Conservation (phyloP, 1,284 basidiomycete genomes). For the Cutaneotrichosporon sp. region DNA sequence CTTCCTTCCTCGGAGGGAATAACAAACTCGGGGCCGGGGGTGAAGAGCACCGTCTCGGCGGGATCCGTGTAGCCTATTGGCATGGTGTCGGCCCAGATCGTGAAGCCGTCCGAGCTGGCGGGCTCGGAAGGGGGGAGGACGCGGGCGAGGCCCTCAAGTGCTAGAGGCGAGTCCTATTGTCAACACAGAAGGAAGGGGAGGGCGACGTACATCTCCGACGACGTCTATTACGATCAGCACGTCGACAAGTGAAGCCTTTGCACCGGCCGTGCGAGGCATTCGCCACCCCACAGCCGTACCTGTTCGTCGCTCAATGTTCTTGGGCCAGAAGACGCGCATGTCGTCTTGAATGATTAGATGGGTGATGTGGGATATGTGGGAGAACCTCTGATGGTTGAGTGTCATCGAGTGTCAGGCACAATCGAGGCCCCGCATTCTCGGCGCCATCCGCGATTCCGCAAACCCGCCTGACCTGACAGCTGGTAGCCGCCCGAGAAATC, state of each 20-base stretch:
- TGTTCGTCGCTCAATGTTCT: neutral
- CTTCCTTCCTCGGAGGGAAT: neutral
- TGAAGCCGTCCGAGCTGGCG: neutral
- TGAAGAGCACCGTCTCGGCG: neutral
- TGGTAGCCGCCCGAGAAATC: slow-evolving; percentile 1
- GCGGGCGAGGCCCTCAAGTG: slow-evolving; percentile 9
- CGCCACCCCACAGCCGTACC: slow-evolving; percentile 39
- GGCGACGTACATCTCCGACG: slow-evolving; percentile 19
- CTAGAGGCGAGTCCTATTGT: neutral
- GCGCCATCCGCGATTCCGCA: slow-evolving; percentile 3
- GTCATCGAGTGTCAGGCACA: neutral
- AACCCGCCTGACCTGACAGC: no score
- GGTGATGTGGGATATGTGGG: neutral
- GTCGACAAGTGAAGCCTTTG: slow-evolving; percentile 11
- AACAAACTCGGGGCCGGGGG: neutral
- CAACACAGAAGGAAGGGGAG: neutral
- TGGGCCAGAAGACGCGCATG: slow-evolving; percentile 44
- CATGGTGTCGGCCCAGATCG: neutral
- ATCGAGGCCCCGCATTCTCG: neutral
- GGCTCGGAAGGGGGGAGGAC: neutral
- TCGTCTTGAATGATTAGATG: neutral
- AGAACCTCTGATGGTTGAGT: neutral
- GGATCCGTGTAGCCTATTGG: neutral
- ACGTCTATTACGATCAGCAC: slow-evolving; percentile 31
- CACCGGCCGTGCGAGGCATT: neutral